These are phyloP conservation scores for Geranium brycei DNA, from an alignment of 345 rosid genomes.

Conservation along the genomic window DNA sequence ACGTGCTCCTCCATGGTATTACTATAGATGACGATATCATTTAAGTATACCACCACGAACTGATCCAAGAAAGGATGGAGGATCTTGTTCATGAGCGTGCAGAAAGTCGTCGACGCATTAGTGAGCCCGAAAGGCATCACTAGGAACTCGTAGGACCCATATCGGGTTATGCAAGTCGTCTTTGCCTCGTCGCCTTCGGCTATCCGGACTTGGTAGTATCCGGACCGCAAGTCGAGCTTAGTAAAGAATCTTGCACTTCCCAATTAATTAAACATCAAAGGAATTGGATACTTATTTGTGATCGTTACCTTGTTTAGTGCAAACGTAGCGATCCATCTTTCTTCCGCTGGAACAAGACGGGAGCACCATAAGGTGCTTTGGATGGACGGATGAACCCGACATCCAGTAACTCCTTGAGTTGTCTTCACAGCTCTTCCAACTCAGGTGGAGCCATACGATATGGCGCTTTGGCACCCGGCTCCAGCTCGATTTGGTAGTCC, in stretches of 20 bases:
- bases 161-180: not conserved
- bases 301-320: constrained; percentile 9
- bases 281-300: constrained; percentile 3
- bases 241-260: no score
- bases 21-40: not conserved
- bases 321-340: not conserved
- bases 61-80: not conserved
- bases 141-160: constrained; percentile 1
- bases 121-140: not conserved
- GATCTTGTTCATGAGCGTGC: not conserved
- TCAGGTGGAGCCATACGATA: not conserved
- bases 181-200: constrained; percentile 5
- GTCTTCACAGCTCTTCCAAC: not conserved
- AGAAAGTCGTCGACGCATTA: not conserved
- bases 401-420: not conserved
- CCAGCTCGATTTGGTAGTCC: not conserved
- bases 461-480: not conserved
- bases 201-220: constrained; percentile 9
- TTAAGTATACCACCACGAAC: not conserved
- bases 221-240: constrained; percentile 2
- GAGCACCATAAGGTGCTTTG: not conserved
- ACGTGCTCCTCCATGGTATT: not conserved
- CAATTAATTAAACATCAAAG: constrained; percentile 2
- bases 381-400: not conserved
- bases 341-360: not conserved